Evolutionary conservation across 129 eudicot species (phyloP).

Genomic region (Cynara cardunculus): DNA sequence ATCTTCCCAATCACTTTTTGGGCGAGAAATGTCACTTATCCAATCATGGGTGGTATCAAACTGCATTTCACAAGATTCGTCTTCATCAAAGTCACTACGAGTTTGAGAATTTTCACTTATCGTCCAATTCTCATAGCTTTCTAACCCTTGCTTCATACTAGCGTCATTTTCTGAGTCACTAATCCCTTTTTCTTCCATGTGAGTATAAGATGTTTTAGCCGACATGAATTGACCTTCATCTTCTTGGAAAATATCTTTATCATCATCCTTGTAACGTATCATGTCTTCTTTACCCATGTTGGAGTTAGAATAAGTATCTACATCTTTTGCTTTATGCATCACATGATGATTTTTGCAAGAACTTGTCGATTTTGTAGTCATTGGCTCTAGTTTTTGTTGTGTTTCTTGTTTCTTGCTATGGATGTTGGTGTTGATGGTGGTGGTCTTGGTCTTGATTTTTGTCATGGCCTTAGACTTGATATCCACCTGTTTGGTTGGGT

Average conservation of each 20-base stretch:
- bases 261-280: background rate
- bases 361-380: constrained; percentile 13
- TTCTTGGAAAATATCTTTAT: constrained; percentile 7
- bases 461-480: constrained; percentile 13
- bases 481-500: background rate
- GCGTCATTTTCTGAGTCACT: constrained; percentile 4
- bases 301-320: constrained; percentile 27
- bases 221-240: constrained; percentile 34
- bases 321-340: constrained; percentile 17
- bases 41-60: constrained; percentile 51
- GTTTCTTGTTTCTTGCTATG: constrained; percentile 20
- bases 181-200: constrained; percentile 10
- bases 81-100: constrained; percentile 50
- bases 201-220: constrained; percentile 14
- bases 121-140: constrained; percentile 39
- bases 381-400: background rate
- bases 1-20: constrained; percentile 80
- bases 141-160: constrained; percentile 7
- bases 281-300: constrained; percentile 15
- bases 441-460: constrained; percentile 6
- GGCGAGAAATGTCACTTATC: constrained; percentile 77
- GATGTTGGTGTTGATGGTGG: background rate
- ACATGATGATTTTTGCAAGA: constrained; percentile 1
- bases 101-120: constrained; percentile 47
- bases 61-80: constrained; percentile 34